These are phyloP conservation scores for Phalaenopsis aphrodite DNA, from an alignment of 106 monocot genomes.

Conservation along the genomic window DNA sequence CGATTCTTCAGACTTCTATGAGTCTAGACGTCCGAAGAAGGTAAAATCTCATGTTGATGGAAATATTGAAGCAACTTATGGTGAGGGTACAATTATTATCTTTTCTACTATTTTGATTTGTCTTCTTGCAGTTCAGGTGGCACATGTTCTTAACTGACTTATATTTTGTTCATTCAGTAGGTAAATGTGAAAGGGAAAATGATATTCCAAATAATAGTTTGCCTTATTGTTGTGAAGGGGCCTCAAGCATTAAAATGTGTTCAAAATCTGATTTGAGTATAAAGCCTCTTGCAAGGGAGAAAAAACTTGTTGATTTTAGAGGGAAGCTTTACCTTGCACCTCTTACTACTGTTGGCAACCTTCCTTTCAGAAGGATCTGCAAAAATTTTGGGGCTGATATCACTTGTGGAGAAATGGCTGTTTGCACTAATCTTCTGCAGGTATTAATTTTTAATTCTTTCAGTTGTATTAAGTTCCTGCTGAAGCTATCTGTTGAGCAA, in stretches of 20 bases:
- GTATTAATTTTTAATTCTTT: constrained; percentile 18
- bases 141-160: neutral
- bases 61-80: constrained; percentile 19
- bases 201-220: neutral
- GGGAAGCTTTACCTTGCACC: constrained; percentile 92
- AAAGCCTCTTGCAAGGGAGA: constrained; percentile 51
- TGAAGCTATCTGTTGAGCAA: neutral
- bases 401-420: constrained; percentile 98
- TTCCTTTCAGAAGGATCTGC: constrained; percentile 90
- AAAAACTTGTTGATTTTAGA: constrained; percentile 86
- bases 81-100: constrained; percentile 9
- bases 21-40: constrained; percentile 60
- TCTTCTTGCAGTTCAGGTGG: neutral
- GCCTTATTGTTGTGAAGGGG: constrained; percentile 12
- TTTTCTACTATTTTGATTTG: neutral
- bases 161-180: neutral
- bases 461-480: neutral
- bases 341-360: constrained; percentile 93
- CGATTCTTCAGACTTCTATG: constrained; percentile 22
- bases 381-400: constrained; percentile 82
- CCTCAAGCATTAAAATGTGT: constrained; percentile 6
- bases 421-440: constrained; percentile 95
- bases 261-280: constrained; percentile 33
- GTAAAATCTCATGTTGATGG: constrained; percentile 35
- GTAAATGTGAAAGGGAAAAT: neutral